A percentile compares a stretch with the other conserved stretches of the same genome.
Evolutionary conservation across 768 basidiomycete species (phyloP).

Genomic region (Suillus decipiens): DNA sequence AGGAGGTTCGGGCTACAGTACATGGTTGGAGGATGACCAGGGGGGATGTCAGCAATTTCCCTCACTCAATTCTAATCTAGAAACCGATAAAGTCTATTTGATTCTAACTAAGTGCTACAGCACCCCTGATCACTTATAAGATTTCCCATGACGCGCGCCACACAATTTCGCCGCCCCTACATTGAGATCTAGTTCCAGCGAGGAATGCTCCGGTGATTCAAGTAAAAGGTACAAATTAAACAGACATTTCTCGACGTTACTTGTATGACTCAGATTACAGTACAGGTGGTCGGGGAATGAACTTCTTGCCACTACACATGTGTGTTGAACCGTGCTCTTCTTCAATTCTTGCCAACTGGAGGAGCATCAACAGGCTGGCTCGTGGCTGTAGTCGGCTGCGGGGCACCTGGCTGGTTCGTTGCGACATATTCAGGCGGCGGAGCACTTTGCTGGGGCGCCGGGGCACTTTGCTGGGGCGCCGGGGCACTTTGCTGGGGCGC

Average conservation of each 20-base stretch:
- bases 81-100: background rate
- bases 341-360: background rate
- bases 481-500: constrained; percentile 1
- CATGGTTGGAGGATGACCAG: constrained; percentile 75
- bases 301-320: background rate
- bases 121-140: background rate
- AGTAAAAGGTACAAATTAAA: background rate
- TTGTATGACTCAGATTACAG: background rate
- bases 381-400: background rate
- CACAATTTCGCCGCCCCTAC: background rate
- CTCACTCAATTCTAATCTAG: background rate
- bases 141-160: background rate
- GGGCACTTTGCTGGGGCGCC: background rate
- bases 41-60: background rate
- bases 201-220: background rate
- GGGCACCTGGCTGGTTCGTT: constrained; percentile 3
- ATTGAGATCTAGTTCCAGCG: too few species aligned
- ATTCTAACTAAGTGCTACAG: background rate
- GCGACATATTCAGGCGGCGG: background rate
- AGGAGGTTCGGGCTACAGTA: constrained; percentile 74
- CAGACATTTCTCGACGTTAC: background rate
- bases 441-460: constrained; percentile 2
- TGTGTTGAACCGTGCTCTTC: background rate
- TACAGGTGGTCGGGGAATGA: background rate
- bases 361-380: background rate